Evolutionary conservation across 129 eudicot species (phyloP).

Genomic region (Chrysanthemum lavandulifolium): DNA sequence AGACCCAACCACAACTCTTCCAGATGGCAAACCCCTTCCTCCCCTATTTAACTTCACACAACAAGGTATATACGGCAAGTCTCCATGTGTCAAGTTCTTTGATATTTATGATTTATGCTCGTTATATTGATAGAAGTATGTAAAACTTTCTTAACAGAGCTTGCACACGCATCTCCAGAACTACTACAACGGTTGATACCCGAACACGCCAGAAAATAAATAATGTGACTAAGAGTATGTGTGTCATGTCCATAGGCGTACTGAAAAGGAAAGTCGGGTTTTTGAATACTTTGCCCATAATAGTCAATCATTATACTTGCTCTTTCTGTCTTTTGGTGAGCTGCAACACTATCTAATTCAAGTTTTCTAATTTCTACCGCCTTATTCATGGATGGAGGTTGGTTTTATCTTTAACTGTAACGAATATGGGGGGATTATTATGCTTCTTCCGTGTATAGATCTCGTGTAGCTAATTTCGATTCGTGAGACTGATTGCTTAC

Average conservation of each 20-base stretch:
- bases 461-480: slow-evolving; percentile 35
- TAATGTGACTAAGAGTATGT: not conserved
- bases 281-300: slow-evolving; percentile 34
- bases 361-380: slow-evolving; percentile 16
- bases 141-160: slow-evolving; percentile 48
- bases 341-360: slow-evolving; percentile 27
- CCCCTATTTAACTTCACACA: slow-evolving; percentile 88
- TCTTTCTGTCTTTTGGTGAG: slow-evolving; percentile 32
- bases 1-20: slow-evolving; percentile 77
- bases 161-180: slow-evolving; percentile 75
- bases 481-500: slow-evolving; percentile 14
- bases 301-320: slow-evolving; percentile 19
- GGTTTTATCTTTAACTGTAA: slow-evolving; percentile 26
- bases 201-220: slow-evolving; percentile 54
- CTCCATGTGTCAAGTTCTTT: not conserved
- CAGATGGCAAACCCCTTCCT: slow-evolving; percentile 85
- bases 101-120: not conserved
- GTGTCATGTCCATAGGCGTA: slow-evolving; percentile 23
- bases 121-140: not conserved
- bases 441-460: slow-evolving; percentile 19
- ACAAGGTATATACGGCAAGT: slow-evolving; percentile 51
- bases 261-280: slow-evolving; percentile 27
- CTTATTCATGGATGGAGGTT: slow-evolving; percentile 11
- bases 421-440: slow-evolving; percentile 20
- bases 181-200: slow-evolving; percentile 76